Percentiles rank a stretch among this genome's conserved stretches.
Conservation (phyloP, 805 yeast species). For the Saturnispora ahearnii region DNA sequence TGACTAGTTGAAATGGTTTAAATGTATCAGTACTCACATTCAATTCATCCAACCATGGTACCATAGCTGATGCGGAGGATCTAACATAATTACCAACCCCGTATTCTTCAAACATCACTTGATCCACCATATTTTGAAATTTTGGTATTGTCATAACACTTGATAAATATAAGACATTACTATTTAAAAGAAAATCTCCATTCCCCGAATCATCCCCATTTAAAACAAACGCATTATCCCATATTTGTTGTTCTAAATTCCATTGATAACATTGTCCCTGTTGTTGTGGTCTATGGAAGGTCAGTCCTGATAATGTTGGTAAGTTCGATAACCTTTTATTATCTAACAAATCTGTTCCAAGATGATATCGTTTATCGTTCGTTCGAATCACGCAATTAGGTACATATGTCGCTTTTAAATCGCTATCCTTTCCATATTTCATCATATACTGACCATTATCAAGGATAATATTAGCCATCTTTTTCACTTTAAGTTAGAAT, state of each 20-base stretch:
- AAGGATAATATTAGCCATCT: constrained; percentile 40
- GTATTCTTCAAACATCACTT: constrained; percentile 88
- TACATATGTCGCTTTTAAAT: constrained; percentile 41
- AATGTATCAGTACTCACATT: constrained; percentile 8
- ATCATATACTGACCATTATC: constrained; percentile 89
- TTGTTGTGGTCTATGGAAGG: constrained; percentile 74
- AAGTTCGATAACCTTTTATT: constrained; percentile 44
- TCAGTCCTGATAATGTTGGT: constrained; percentile 45
- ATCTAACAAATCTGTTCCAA: constrained; percentile 54
- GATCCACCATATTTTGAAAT: constrained; percentile 77
- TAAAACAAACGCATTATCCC: constrained; percentile 69
- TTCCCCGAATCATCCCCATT: constrained; percentile 24
- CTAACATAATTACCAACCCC: constrained; percentile 67
- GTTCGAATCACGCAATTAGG: constrained; percentile 69
- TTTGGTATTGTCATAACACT: constrained; percentile 75
- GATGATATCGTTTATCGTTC: constrained; percentile 59
- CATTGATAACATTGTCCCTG: constrained; percentile 85
- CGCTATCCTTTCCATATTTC: constrained; percentile 47
- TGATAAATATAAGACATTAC: constrained; percentile 66
- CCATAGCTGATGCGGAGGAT: constrained; percentile 49
- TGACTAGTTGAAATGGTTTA: constrained; percentile 61
- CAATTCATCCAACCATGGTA: constrained; percentile 46
- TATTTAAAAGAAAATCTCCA: constrained; percentile 36
- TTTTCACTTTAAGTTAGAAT: constrained; percentile 1
- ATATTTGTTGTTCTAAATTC: constrained; percentile 80